phyloP scores from a whole-genome alignment of 805 yeast genomes.

The Suhomyces kilbournensis region DNA sequence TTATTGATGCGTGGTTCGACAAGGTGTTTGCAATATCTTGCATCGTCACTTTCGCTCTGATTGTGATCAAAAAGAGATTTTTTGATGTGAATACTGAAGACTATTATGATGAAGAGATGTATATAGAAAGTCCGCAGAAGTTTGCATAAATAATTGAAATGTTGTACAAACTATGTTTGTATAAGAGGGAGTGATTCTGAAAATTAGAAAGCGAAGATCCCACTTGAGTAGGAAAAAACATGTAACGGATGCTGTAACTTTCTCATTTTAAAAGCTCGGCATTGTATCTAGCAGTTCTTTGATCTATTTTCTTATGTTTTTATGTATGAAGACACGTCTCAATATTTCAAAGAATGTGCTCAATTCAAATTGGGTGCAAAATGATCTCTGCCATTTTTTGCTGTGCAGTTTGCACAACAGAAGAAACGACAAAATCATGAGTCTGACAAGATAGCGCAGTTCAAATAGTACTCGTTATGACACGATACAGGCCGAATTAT shows the following conservation, averaged over 20 bases:
- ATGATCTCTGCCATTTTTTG: neutral
- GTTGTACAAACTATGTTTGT: neutral
- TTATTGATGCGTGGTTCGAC: constrained; percentile 52
- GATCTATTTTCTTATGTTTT: too few species aligned
- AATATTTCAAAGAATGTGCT: neutral
- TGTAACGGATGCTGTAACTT: too few species aligned
- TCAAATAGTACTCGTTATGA: neutral
- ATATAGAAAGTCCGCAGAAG: constrained; percentile 19
- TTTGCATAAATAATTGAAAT: neutral
- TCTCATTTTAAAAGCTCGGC: too few species aligned
- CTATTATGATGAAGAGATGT: constrained; percentile 34
- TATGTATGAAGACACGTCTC: too few species aligned
- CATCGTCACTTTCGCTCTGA: constrained; percentile 27
- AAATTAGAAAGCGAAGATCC: too few species aligned
- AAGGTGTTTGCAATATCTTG: constrained; percentile 47
- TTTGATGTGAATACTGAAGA: constrained; percentile 16
- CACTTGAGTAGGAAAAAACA: too few species aligned
- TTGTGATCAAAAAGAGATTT: constrained; percentile 19
- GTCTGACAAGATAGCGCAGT: too few species aligned
- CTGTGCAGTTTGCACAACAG: neutral
- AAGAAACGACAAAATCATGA: too few species aligned
- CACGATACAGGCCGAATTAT: neutral
- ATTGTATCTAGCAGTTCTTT: too few species aligned
- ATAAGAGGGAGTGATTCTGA: too few species aligned
- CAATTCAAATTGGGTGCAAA: neutral